phyloP scores from a whole-genome alignment of 176 grass and related monocot species.

The Cymbopogon citratus region DNA sequence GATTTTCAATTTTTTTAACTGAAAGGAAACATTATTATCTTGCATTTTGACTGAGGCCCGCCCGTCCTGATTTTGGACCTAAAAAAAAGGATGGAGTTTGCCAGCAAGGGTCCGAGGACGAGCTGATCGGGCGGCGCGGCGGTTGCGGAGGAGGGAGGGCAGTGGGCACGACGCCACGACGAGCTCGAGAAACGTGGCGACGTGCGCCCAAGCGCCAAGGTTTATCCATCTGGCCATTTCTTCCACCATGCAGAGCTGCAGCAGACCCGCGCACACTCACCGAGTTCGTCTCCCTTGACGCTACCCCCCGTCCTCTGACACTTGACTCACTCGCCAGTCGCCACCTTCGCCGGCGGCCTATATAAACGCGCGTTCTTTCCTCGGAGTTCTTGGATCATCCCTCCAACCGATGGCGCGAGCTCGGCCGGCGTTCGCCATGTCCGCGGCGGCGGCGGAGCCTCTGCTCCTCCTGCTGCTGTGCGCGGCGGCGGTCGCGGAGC shows the following conservation, averaged over 20 bases:
- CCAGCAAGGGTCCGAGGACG: not conserved
- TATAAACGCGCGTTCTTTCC: not conserved
- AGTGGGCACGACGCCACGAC: not conserved
- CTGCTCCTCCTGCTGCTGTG: not conserved
- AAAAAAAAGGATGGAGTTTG: not conserved
- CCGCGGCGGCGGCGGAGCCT: not conserved
- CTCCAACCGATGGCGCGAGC: constrained; percentile 1
- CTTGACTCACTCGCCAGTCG: not conserved
- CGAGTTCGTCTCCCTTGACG: not conserved
- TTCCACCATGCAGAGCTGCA: not conserved
- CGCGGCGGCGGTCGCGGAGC: constrained; percentile 3
- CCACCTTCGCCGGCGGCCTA: not conserved
- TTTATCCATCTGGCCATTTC: not conserved
- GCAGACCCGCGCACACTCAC: not conserved
- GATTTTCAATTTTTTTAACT: not conserved
- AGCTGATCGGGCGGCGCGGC: not conserved
- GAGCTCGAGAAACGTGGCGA: not conserved
- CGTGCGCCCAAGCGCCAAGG: not conserved
- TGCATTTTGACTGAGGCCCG: not conserved
- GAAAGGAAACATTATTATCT: not conserved
- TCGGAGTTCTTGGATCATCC: not conserved
- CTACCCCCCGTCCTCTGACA: not conserved
- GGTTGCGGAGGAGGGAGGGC: not conserved
- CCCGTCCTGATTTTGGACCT: not conserved
- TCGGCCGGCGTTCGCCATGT: not conserved